Base-by-base conservation (phyloP, 768 basidiomycete genomes). In the Termitomyces sp. region DNA sequence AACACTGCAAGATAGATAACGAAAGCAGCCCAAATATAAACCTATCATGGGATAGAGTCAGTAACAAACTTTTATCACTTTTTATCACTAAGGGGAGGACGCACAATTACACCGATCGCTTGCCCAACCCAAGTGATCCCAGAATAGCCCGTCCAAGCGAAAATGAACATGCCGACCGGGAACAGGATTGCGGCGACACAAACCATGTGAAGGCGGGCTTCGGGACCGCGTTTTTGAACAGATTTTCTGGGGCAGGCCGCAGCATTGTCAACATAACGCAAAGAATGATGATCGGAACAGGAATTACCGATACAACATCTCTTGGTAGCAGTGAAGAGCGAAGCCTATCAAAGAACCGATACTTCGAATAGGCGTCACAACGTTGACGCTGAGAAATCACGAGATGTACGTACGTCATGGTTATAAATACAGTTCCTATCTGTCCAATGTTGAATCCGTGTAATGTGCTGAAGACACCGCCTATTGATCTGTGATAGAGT, bases 161-260 rank as follows among this genome's bases (percentile, higher is more conserved):
- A 91, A 27, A 89, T 81, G 68, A 89, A 80, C 78, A 87, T 84
- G n/a, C 79, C 80, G 0, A 67, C 57, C 0, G 86, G 85, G 43
- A 85, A 71, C 12, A 83, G 60, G 39, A 86, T 40, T 0, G 76
- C 79, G 0, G 82, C 83, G 32, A 76, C 64, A 59, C 85, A 85
- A 11, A 84, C 76, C 20, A 72, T 67, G 56, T 79, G 85, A 22
- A 89, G 69, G 12, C 87, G 77, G 6, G 87, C 86, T 69, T 89
- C 86, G 0, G 75, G 75, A 0, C 76, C 76, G 35, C 71, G 66
- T 20, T 54, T 66, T 6, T 66, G 57, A 32, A 70, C 66, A 59
- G 71, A 54, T 58, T 68, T 63, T 42, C 76, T 78, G 48, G n/a
- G 25, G 16, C 12, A 10, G 20, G 5, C 9, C 23, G 6, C n/a